These are phyloP conservation scores for Hyaloscypha finlandica DNA, from an alignment of 495 filamentous ascomycete genomes.

Conservation along the genomic window DNA sequence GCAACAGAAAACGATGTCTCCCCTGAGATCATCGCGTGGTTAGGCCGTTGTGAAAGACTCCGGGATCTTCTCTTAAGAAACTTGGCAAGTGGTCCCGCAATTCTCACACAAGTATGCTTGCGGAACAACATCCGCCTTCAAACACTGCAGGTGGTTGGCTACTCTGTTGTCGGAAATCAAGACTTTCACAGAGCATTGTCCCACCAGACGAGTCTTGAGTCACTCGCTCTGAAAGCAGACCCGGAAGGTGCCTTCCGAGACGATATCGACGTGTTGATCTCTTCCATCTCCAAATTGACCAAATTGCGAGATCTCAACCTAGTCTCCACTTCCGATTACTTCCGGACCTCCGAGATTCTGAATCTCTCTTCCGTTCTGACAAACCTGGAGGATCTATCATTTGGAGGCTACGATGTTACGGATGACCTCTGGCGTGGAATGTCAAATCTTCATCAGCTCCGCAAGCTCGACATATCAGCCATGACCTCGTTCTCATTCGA, in stretches of 20 bases:
- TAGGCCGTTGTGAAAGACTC: conserved; percentile 57
- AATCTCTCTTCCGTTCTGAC: conserved; percentile 45
- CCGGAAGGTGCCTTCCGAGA: conserved; percentile 44
- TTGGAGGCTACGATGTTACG: conserved; percentile 52
- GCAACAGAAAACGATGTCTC: conserved; percentile 49
- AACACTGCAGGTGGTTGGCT: conserved; percentile 48
- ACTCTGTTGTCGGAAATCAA: conserved; percentile 43
- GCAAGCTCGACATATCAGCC: conserved; percentile 47
- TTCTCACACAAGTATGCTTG: conserved; percentile 51
- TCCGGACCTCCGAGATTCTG: conserved; percentile 52
- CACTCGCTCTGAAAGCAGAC: conserved; percentile 52
- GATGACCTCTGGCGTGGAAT: conserved; percentile 51
- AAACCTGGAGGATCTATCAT: conserved; percentile 31
- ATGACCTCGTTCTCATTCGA: conserved; percentile 47
- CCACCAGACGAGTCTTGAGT: conserved; percentile 47
- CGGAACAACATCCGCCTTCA: conserved; percentile 50
- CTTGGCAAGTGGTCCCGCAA: conserved; percentile 49
- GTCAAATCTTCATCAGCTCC: conserved; percentile 43
- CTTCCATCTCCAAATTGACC: conserved; percentile 46
- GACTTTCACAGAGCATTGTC: conserved; percentile 56
- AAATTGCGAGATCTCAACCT: conserved; percentile 55
- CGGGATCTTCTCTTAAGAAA: conserved; percentile 49
- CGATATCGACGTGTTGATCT: conserved; percentile 51
- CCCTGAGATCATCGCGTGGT: conserved; percentile 53
- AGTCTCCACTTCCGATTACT: conserved; percentile 53